Base-by-base conservation (phyloP, 164 flowering plant species). In the Vitis rotundifolia region DNA sequence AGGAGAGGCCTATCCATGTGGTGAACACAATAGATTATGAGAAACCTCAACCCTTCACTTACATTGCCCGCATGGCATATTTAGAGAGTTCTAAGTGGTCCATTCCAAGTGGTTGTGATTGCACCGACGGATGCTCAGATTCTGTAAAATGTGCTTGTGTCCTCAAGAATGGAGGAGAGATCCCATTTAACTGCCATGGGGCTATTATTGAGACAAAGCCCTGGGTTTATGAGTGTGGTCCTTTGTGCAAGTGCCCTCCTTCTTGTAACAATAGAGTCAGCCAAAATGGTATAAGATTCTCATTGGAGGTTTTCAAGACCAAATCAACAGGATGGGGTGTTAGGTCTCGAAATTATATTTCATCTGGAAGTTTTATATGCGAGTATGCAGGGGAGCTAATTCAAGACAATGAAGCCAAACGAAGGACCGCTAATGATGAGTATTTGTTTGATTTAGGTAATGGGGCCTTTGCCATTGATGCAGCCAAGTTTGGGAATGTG, bases 321-420 rank as follows among this genome's bases (percentile, higher is more conserved):
- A 83, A 67, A 70, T 82, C 82, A 64, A 83, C 55, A 73, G 97
- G 94, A 9, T 89, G 97, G 94, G 97, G 92, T 37, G 72, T 91
- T n/a, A 79, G 94, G 55, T 85, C 94, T 11, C 86, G 89, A 92
- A 92, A 89, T 77, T 87, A 89, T 15, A 91, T 91, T 16, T 89
- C 89, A 16, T 82, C 83, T 0, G 97, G 97, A 16, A 61, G 79
- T 52, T 91, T 88, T 77, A 82, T 91, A 52, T 89, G 92, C 72
- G 92, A 87, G 70, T 89, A 81, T 76, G 85, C 87, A 1, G 97
- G 97, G 19, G 86, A 87, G 71, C 83, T 85, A 15, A 68, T 88
- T 11, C 44, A 31, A 31, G 44, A 4, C 7, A 4, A 31, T 1
- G 44, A 31, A 4, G 44, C 44, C 7, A 0, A 22, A 31, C 44